Base-by-base conservation (phyloP, 2,329 filamentous ascomycete genomes). In the Sordariomycetes sp. region DNA sequence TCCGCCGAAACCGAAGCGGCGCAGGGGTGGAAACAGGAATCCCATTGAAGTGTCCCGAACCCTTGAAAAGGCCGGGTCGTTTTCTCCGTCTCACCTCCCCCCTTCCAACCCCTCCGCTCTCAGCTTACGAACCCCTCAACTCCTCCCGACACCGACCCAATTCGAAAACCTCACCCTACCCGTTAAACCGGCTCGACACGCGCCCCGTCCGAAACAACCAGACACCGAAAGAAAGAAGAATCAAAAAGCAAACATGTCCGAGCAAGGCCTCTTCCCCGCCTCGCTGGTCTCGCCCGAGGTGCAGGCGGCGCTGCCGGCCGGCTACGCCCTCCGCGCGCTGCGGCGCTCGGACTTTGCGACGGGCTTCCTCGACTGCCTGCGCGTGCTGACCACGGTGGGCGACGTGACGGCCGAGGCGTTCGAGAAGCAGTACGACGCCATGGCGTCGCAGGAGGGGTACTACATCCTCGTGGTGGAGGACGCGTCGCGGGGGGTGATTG, bases 371-470 rank as follows among this genome's bases (percentile, higher is more conserved):
- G 90, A 96, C 68, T 93, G 94, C 61, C 78, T 99, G 62, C 85
- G 90, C 53, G 91, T 97, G 43, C 79, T 99, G 66, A 97, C 94
- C 2, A 94, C 89, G 8, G 93, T 97, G 25, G 94, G 94, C 62
- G 90, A 97, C 61, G 87, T 97, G 64, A 81, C 79, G 54, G 81
- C 88, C 69, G 81, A 83, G 60, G 79, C 83, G 61, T 97, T 93
- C 78, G 80, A 85, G 65, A 79, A 87, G 69, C 86, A 90, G 60
- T 97, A 89, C 73, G 83, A 91, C 63, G 92, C 87, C 81, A 92
- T 97, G 77, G 76, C 79, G 52, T 76, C 78, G 55, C 85, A 87
- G 66, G 85, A 85, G 61, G 87, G 85, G 61, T 97, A 97, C 77
- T 96, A 89, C 71, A 79, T 96, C 59, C 77, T 97, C 35, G 89